phyloP scores from a whole-genome alignment of 805 yeast species.

The Peterozyma xylosa region DNA sequence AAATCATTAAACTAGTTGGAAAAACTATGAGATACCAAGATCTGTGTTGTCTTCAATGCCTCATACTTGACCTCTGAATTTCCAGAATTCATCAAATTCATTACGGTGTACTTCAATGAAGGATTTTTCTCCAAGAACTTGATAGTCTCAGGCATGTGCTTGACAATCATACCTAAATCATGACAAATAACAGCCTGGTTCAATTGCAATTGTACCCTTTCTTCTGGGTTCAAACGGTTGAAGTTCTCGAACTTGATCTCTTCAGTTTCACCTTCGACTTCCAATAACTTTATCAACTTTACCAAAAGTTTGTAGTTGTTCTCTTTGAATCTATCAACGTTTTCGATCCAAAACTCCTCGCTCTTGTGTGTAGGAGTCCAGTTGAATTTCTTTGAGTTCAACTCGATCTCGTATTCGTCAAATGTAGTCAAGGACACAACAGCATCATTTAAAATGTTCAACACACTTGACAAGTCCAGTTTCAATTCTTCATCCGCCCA shows the following conservation, averaged over 20 bases:
- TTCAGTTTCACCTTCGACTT: constrained; percentile 20
- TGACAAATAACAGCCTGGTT: constrained; percentile 56
- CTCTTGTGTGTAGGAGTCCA: constrained; percentile 94
- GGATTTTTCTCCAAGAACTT: constrained; percentile 45
- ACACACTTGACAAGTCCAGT: constrained; percentile 55
- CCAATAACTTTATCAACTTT: constrained; percentile 48
- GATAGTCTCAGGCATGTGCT: constrained; percentile 54
- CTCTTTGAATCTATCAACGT: constrained; percentile 67
- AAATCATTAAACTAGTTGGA: not conserved
- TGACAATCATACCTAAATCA: constrained; percentile 58
- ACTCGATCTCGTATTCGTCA: constrained; percentile 85
- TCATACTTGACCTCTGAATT: constrained; percentile 89
- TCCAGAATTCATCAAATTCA: constrained; percentile 73
- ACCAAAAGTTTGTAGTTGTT: constrained; percentile 68
- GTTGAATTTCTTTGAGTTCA: constrained; percentile 66
- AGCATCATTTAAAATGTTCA: constrained; percentile 58
- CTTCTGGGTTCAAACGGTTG: not conserved
- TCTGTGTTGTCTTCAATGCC: constrained; percentile 93
- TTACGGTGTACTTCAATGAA: constrained; percentile 63
- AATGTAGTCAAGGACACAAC: constrained; percentile 80
- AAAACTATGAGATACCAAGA: constrained; percentile 78
- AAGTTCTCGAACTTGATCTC: constrained; percentile 9
- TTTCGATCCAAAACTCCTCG: constrained; percentile 85
- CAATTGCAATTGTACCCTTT: constrained; percentile 20
- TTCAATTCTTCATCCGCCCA: constrained; percentile 93